These are phyloP conservation scores for Entophlyctis helioformis DNA, from an alignment of 192 early-diverging fungal species.

Conservation along the genomic window DNA sequence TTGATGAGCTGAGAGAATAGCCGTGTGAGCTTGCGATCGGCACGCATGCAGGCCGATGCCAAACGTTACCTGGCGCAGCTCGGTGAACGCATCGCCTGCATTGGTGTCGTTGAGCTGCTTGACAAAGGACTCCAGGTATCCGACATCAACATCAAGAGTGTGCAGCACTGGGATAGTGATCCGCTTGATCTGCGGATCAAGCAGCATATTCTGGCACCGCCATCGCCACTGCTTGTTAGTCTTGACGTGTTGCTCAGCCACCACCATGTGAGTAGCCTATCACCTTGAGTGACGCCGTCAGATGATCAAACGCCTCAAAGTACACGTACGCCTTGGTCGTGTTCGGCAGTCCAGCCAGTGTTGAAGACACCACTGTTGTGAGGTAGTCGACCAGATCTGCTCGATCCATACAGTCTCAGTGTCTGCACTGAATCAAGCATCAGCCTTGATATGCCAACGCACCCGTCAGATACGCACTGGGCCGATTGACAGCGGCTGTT, in stretches of 20 bases:
- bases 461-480: slow-evolving; percentile 65
- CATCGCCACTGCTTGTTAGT: background rate
- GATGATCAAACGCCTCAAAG: slow-evolving; percentile 64
- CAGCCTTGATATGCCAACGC: background rate
- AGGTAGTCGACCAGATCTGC: slow-evolving; percentile 62
- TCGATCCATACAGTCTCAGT: background rate
- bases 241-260: no score
- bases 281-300: slow-evolving; percentile 51
- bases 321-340: slow-evolving; percentile 54
- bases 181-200: slow-evolving; percentile 43
- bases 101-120: slow-evolving; percentile 49
- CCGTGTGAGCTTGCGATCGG: background rate
- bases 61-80: slow-evolving; percentile 55
- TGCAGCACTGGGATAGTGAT: slow-evolving; percentile 47
- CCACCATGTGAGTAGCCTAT: background rate
- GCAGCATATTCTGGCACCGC: slow-evolving; percentile 37
- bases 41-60: background rate
- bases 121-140: slow-evolving; percentile 63
- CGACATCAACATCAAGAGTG: slow-evolving; percentile 55
- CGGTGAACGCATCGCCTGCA: slow-evolving; percentile 53
- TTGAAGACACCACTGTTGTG: slow-evolving; percentile 52
- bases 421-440: no score
- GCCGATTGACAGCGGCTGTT: slow-evolving; percentile 1
- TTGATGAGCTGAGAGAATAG: slow-evolving; percentile 16
- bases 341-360: slow-evolving; percentile 52